Conservation (phyloP, 495 filamentous ascomycete species). For the Tuber calosporum region DNA sequence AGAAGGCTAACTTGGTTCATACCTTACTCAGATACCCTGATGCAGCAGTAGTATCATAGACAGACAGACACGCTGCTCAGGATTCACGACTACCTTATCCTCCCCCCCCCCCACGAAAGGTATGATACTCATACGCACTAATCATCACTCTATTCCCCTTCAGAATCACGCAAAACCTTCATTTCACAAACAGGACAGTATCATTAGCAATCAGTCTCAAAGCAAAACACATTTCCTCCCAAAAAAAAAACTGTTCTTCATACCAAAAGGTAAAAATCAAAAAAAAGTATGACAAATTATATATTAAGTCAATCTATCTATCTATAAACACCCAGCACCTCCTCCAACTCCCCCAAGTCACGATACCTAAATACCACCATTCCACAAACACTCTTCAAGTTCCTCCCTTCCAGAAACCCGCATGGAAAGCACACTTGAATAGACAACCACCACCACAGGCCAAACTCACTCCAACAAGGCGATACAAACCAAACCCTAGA, state of each 20-base stretch:
- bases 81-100: background rate
- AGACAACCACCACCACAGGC: background rate
- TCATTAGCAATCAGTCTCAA: too few relatives aligned
- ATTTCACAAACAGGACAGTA: background rate
- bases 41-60: background rate
- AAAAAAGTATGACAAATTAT: too few relatives aligned
- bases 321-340: background rate
- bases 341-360: background rate
- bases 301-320: background rate
- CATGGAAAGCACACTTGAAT: too few relatives aligned
- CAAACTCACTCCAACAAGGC: background rate
- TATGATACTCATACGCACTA: background rate
- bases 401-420: too few relatives aligned
- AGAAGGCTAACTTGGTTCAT: background rate
- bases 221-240: background rate
- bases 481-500: background rate
- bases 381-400: too few relatives aligned
- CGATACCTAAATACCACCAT: too few relatives aligned
- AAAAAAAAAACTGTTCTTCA: too few relatives aligned
- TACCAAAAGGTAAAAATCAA: too few relatives aligned
- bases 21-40: background rate
- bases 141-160: background rate
- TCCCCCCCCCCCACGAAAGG: background rate
- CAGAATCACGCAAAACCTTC: background rate
- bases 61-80: too few relatives aligned